Evolutionary conservation across 495 filamentous ascomycete genomes (phyloP), one percentile per base, ranked within the genome.

Genomic region (Neurospora tetrasperma): DNA sequence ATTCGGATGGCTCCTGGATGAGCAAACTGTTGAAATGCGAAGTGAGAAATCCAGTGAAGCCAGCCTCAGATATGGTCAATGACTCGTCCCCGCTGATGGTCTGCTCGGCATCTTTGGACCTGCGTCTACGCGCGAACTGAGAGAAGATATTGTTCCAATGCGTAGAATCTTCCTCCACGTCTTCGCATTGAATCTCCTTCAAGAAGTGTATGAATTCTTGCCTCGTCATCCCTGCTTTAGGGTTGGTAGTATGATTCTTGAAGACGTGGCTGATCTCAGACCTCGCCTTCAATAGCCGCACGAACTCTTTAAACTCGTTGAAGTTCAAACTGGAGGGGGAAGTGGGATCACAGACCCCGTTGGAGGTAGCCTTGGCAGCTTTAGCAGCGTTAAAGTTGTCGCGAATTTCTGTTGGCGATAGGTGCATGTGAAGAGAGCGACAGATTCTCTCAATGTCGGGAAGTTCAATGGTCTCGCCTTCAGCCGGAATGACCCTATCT

Each of bases 371-470:
- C 23, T 48, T 74, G 69, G 70, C 75, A 66, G 82, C 80, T 81
- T 96, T 93, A n/a, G 91, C 93, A 72, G 88, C 86, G 54, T 87
- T 82, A 76, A 98, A 97, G 71, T 91, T 92, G n/a, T 87, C 86
- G 43, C 86, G 88, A 31, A 98, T 85, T 76, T 91, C 88, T 48
- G 89, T 87, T 44, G 89, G 86, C 16, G 93, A 91, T 80, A 91
- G 93, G 78, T 97, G 91, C 76, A 99, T 96, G 77, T 98, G 93
- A 62, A 98, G 84, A 73, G 89, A 91, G 74, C 90, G 91, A 81
- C 95, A 98, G 11, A 98, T 86, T 54, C 89, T 89, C 77, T 93
- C 91, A 38, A 98, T 89, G 5, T 91, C 91, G 40, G 84, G 84
- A 66, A 96, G 88, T 70, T 93, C 90, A 43, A 98, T 89, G 69